These are phyloP conservation scores for Akanthomyces dipterigenus DNA, from an alignment of 2,329 filamentous ascomycete genomes.

Conservation along the genomic window DNA sequence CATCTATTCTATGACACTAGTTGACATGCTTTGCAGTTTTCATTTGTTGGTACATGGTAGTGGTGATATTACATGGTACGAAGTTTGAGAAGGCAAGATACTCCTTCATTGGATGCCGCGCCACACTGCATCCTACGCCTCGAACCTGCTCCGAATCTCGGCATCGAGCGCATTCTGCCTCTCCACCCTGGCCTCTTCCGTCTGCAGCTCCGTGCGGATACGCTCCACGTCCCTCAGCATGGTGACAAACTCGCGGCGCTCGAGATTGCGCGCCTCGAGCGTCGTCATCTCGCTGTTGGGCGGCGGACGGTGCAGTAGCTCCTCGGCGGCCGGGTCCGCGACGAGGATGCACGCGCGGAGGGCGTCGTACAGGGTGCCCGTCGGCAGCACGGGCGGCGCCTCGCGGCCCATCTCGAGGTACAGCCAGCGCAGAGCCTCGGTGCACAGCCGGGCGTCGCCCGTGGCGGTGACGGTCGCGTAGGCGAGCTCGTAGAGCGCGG, in stretches of 20 bases:
- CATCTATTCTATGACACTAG: not conserved
- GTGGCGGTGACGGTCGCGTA: constrained; percentile 43
- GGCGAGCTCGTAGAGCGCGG: constrained; percentile 48
- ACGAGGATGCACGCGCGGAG: constrained; percentile 49
- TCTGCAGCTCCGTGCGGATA: constrained; percentile 10
- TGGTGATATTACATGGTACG: not conserved
- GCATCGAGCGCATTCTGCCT: constrained; percentile 3
- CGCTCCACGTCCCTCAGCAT: constrained; percentile 26
- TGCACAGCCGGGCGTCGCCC: constrained; percentile 36
- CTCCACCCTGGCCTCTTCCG: constrained; percentile 1
- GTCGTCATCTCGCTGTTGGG: not conserved
- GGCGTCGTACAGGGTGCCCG: constrained; percentile 36
- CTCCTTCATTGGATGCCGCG: not conserved
- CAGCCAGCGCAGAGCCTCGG: constrained; percentile 43
- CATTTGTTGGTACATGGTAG: not conserved
- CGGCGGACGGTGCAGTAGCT: constrained; percentile 19
- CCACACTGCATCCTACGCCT: not conserved
- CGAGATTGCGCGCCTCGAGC: constrained; percentile 18
- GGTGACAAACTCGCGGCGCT: constrained; percentile 27
- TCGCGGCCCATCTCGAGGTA: constrained; percentile 56
- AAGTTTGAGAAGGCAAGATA: not conserved
- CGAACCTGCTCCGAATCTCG: constrained; percentile 1
- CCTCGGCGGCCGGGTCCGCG: constrained; percentile 45
- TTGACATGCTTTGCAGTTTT: not conserved
- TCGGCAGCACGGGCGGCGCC: constrained; percentile 38